Conservation (phyloP, 305 asterid species). For the Fraxinus baroniana region DNA sequence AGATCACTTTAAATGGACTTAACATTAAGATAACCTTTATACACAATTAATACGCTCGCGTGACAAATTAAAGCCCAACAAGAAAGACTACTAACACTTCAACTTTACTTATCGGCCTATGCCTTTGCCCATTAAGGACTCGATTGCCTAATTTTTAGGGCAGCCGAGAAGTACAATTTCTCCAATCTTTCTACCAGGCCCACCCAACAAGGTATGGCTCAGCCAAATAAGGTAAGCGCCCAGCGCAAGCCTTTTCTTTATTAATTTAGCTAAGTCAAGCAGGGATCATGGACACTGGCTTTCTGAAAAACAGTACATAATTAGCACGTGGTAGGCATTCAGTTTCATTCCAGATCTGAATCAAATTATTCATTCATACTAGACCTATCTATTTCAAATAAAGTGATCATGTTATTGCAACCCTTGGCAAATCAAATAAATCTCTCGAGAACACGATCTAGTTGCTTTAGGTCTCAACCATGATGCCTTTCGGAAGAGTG, state of each 20-base stretch:
- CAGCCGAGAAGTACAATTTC: not conserved
- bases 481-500: slow-evolving; percentile 66
- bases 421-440: slow-evolving; percentile 78
- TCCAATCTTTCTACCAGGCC: not conserved
- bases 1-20: no score
- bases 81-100: no score
- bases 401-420: slow-evolving; percentile 15
- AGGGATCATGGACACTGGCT: not conserved
- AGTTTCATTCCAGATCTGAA: not conserved
- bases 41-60: no score
- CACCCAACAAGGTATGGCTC: not conserved
- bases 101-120: not conserved
- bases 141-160: not conserved
- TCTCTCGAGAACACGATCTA: slow-evolving; percentile 75
- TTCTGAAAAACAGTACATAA: not conserved
- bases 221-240: no score
- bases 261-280: not conserved
- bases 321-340: not conserved
- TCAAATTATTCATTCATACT: not conserved
- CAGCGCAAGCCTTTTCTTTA: no score
- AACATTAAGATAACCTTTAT: no score
- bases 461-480: slow-evolving; percentile 95
- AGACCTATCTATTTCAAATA: not conserved
- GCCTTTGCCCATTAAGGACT: not conserved
- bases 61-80: no score